These are phyloP conservation scores for Castanea mollissima DNA, from an alignment of 306 rosid species.

Conservation along the genomic window DNA sequence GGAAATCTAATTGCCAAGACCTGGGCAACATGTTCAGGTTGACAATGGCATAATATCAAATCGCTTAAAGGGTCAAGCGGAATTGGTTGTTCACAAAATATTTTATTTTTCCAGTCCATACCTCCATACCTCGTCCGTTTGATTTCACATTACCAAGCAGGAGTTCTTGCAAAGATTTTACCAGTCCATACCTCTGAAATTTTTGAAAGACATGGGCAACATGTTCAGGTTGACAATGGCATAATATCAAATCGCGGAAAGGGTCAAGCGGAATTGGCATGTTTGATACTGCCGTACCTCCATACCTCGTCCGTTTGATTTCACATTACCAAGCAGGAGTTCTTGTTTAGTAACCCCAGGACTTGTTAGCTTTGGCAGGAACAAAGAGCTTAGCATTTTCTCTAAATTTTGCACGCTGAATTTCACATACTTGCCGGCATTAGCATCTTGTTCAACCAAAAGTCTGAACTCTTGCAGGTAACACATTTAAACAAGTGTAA, in stretches of 20 bases:
- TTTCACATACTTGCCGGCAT: constrained; percentile 46
- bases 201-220: too few relatives aligned
- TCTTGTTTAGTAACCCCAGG: background rate
- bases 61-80: constrained; percentile 36
- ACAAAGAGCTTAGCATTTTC: constrained; percentile 38
- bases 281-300: constrained; percentile 43
- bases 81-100: constrained; percentile 38
- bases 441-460: constrained; percentile 50
- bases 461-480: constrained; percentile 42
- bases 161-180: too few relatives aligned
- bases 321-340: constrained; percentile 8
- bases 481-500: constrained; percentile 56
- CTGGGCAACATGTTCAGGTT: too few relatives aligned
- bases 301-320: constrained; percentile 45
- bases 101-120: constrained; percentile 46
- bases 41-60: constrained; percentile 26
- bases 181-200: too few relatives aligned
- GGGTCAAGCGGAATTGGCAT: too few relatives aligned
- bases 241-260: too few relatives aligned
- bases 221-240: too few relatives aligned
- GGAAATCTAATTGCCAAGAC: too few relatives aligned
- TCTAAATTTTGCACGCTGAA: constrained; percentile 35
- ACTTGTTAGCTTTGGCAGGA: constrained; percentile 23
- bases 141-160: too few relatives aligned
- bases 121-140: too few relatives aligned